A percentile compares a stretch with the other conserved stretches of the same genome.
Evolutionary conservation across 2,329 filamentous ascomycete genomes (phyloP).

Genomic region (Penicillium sp.): DNA sequence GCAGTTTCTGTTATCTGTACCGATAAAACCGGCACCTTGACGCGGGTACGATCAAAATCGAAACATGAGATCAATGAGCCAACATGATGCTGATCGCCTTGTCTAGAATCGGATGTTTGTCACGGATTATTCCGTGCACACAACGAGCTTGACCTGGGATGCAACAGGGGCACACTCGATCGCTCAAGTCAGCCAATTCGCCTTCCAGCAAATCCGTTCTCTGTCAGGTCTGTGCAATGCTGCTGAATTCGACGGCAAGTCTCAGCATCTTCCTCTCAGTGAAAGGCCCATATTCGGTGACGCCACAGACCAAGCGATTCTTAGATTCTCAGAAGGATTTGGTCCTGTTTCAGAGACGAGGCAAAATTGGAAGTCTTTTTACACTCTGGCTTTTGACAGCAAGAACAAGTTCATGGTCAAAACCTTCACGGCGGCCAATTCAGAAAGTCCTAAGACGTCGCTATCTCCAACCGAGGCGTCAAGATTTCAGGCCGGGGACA

Average conservation of each 20-base stretch:
- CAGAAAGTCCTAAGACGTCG: background rate
- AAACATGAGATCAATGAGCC: background rate
- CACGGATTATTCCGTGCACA: constrained; percentile 66
- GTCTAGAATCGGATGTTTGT: constrained; percentile 70
- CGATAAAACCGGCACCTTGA: constrained; percentile 61
- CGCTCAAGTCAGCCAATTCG: constrained; percentile 36
- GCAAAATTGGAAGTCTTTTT: constrained; percentile 65
- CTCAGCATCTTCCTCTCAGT: constrained; percentile 59
- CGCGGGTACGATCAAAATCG: constrained; percentile 10
- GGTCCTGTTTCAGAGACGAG: constrained; percentile 62
- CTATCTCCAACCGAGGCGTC: background rate
- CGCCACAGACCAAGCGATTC: constrained; percentile 73
- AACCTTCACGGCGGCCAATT: constrained; percentile 51
- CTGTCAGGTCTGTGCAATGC: constrained; percentile 72
- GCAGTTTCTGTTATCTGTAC: constrained; percentile 60
- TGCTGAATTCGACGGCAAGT: constrained; percentile 71
- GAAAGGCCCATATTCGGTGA: constrained; percentile 71
- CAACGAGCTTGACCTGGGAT: constrained; percentile 54
- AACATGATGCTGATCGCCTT: background rate
- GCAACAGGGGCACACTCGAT: constrained; percentile 52
- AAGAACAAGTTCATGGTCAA: constrained; percentile 83
- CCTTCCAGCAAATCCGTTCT: constrained; percentile 60
- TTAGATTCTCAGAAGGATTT: constrained; percentile 70
- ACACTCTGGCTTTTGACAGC: constrained; percentile 74
- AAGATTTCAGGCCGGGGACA: background rate